Evolutionary conservation across 169 alveolate genomes (phyloP).

Genomic region (Cryptosporidium muris): DNA sequence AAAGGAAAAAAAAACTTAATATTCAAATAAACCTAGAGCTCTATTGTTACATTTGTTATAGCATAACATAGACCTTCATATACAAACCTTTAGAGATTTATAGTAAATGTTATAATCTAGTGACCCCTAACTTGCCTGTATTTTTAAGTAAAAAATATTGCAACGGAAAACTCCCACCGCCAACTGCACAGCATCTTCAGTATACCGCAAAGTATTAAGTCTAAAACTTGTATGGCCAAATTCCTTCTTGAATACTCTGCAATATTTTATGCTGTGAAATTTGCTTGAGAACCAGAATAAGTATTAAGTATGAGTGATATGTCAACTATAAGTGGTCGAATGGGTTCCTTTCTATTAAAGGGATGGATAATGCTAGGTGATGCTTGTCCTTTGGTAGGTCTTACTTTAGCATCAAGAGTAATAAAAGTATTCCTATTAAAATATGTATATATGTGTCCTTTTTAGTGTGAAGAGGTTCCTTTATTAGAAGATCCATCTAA

Average conservation of each 20-base stretch:
- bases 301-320: constrained; percentile 42
- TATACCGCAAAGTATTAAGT: background rate
- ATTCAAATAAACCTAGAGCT: too few relatives aligned
- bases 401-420: background rate
- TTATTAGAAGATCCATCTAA: constrained; percentile 59
- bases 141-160: background rate
- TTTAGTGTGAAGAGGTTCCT: constrained; percentile 66
- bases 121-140: too few relatives aligned
- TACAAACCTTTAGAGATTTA: too few relatives aligned
- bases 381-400: constrained; percentile 71
- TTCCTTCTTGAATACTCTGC: background rate
- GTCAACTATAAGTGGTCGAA: constrained; percentile 51
- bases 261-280: background rate
- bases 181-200: background rate
- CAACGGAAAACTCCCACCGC: background rate
- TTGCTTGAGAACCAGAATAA: background rate
- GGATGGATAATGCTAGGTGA: constrained; percentile 72
- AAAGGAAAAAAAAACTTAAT: too few relatives aligned
- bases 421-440: background rate
- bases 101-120: too few relatives aligned
- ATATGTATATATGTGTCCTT: background rate
- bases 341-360: constrained; percentile 65
- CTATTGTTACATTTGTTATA: too few relatives aligned
- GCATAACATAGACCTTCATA: too few relatives aligned
- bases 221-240: background rate